Evolutionary conservation across 345 rosid species (phyloP), one percentile per base, ranked within the genome.

Genomic region (Eucalyptus decipiens): DNA sequence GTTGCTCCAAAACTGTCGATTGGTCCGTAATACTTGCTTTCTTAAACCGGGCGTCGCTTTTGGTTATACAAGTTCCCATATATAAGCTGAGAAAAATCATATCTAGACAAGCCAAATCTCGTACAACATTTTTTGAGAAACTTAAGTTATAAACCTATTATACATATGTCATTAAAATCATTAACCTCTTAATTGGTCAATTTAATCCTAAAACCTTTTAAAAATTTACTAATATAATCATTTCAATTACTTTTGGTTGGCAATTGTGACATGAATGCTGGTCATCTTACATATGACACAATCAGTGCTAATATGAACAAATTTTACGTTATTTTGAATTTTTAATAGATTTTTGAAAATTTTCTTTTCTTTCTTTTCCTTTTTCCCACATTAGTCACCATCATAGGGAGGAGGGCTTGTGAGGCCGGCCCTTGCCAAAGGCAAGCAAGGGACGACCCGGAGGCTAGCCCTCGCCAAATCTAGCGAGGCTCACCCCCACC

Each of bases 231-330:
- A 62, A 62, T 62, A 30, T 62, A 30, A 14, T 62, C 34, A 0
- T 28, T 58, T 60, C 0, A 28, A 0, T 12, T 28, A 11, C 32
- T 60, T 30, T 62, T 62, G 69, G 17, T 30, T 0, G 8, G 2
- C 18, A 62, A 62, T 62, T 0, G 9, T 62, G 16, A 26, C 32
- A 8, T 60, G 1, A 1, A 58, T 3, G 7, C 2, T 5, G 9
- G 7, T 9, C n/a, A 28, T 28, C 1, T 5, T 60, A 60, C 5
- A 19, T 26, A 2, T 26, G 32, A 12, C 1, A 58, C 4, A 1
- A 58, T 26, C 65, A 12, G 11, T 60, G 67, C 1, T 60, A 28
- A 60, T 28, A 7, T 60, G 2, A 2, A 62, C 8, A 30, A 62
- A 30, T 11, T 26, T 60, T 60, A 62, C 8, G 13, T 30, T 0